Base-by-base conservation (phyloP, 306 rosid genomes). In the Cucurbita pepo region DNA sequence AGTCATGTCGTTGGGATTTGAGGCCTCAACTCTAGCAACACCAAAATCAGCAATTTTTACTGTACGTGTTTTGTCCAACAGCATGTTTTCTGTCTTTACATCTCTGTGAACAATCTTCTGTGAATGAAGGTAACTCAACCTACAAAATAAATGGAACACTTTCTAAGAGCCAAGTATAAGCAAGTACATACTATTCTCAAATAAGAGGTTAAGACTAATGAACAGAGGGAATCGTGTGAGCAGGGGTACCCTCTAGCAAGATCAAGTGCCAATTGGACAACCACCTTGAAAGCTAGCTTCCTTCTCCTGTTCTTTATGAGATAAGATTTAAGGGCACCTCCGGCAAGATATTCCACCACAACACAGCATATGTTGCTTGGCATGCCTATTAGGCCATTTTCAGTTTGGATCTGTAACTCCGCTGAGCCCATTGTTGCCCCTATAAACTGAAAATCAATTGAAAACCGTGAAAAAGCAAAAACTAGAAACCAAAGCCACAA, bases 1-100 rank as follows among this genome's bases (percentile, higher is more conserved):
- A 15, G 98, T 94, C 98, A 94, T 94, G 81, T 94, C 98, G 44
- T 94, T 94, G 71, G 97, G 98, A 87, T 94, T 94, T 77, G 98
- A 94, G 38, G 98, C 98, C 84, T 94, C 98, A 10, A 94, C 97
- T 11, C 98, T 94, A 14, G 98, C 98, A 71, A 94, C 98, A 61
- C 98, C 98, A 78, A 94, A 94, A 82, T 94, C 98, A 44, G 98
- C 98, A 74, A 94, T 94, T 85, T 94, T 94, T 40, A 94, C 85
- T 0, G 89, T 83, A 36, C 96, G 94, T 21, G 95, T 81, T 85
- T 87, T 94, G 77, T 94, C 97, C 79, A 94, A 75, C 55, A 94
- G 82, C 97, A 94, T 94, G 84, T 94, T 94, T 80, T 94, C 98
- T 18, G 98, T 94, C 90, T 94, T 94, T 37, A 94, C 98, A 73